Evolutionary conservation across 306 rosid species (phyloP).

Genomic region (Comarum palustre): DNA sequence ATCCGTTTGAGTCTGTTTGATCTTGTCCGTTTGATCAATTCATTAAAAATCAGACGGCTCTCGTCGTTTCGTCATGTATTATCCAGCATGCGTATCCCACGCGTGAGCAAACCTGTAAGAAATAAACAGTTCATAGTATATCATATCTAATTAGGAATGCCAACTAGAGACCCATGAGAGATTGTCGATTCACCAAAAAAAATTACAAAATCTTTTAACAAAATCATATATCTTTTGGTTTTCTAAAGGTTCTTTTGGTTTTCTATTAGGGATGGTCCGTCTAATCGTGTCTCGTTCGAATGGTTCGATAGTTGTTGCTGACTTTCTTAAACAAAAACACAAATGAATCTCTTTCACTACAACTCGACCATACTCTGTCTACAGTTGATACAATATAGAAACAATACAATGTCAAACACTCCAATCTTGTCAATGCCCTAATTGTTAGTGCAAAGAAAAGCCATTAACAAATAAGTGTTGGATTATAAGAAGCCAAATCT

Average conservation of each 20-base stretch:
- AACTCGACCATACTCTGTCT: not conserved
- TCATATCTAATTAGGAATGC: not conserved
- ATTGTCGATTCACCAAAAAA: slow-evolving; percentile 12
- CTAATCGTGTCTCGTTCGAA: not conserved
- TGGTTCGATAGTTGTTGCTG: not conserved
- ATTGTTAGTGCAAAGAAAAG: not conserved
- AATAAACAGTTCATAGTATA: slow-evolving; percentile 3
- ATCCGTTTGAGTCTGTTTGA: no score
- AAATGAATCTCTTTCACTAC: not conserved
- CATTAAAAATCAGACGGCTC: no score
- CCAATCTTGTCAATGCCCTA: not conserved
- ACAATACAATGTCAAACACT: not conserved
- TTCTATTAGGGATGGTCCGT: no score
- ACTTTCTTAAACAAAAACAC: not conserved
- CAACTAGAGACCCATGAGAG: slow-evolving; percentile 19
- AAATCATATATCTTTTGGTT: not conserved
- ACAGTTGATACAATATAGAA: not conserved
- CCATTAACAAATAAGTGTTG: not conserved
- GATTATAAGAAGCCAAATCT: not conserved
- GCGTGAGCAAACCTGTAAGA: no score
- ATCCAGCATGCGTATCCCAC: no score
- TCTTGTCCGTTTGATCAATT: no score
- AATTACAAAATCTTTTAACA: slow-evolving; percentile 2
- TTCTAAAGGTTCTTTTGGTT: not conserved
- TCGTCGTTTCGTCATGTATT: no score